Percentiles rank a stretch among this genome's conserved stretches.
phyloP scores from a whole-genome alignment of 2,329 filamentous ascomycete genomes.

The Fusarium heterosporum region DNA sequence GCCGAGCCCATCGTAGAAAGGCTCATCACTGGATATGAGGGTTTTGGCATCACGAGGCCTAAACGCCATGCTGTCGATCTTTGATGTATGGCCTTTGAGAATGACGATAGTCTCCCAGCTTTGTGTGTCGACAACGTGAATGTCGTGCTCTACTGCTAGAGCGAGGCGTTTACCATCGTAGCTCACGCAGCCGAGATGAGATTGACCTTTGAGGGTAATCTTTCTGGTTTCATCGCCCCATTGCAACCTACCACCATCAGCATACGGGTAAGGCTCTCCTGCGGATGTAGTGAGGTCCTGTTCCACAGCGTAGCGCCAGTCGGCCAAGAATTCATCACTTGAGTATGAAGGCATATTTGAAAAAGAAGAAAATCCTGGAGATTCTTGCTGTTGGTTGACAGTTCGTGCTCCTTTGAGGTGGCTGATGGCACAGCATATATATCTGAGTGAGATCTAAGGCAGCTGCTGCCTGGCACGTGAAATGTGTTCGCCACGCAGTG shows the following conservation, averaged over 20 bases:
- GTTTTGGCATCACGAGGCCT: background rate
- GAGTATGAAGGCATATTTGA: conserved; percentile 11
- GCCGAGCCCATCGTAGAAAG: background rate
- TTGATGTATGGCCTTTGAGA: conserved; percentile 19
- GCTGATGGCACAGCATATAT: background rate
- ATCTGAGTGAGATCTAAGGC: background rate
- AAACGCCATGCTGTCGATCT: conserved; percentile 5
- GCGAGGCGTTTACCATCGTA: conserved; percentile 1
- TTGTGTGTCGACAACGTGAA: conserved; percentile 18
- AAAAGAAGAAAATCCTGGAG: too few species aligned
- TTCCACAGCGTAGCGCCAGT: conserved; percentile 26
- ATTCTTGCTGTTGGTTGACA: background rate
- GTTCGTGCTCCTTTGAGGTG: too few species aligned
- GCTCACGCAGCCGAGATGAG: conserved; percentile 11
- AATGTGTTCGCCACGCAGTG: background rate
- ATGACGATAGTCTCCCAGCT: conserved; percentile 6
- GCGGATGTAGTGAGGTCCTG: conserved; percentile 19
- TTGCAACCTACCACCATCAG: conserved; percentile 10
- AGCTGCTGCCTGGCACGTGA: conserved; percentile 8
- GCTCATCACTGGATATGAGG: conserved; percentile 9
- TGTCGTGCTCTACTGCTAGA: conserved; percentile 4
- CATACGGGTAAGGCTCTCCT: conserved; percentile 11
- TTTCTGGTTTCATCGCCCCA: conserved; percentile 20
- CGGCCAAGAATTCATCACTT: conserved; percentile 12
- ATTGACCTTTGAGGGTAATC: background rate